Conservation (phyloP, 2,329 filamentous ascomycete genomes). For the Orbilia oligospora region DNA sequence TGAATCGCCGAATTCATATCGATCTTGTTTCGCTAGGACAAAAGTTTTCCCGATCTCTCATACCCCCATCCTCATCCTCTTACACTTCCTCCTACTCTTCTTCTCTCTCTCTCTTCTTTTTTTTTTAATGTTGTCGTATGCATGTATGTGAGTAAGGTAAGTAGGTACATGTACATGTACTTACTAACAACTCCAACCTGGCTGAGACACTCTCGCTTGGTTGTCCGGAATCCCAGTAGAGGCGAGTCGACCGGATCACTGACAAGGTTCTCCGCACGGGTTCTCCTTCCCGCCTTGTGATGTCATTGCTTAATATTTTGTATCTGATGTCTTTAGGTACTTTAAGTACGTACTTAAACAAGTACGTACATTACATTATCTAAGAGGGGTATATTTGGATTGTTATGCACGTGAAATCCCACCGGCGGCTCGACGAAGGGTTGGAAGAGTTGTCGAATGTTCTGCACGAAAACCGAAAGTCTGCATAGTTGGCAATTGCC, state of each 20-base stretch:
- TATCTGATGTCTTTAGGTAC: not conserved
- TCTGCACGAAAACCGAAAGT: slow-evolving; percentile 19
- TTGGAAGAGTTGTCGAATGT: slow-evolving; percentile 12
- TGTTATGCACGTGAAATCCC: slow-evolving; percentile 30
- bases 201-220: slow-evolving; percentile 17
- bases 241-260: slow-evolving; percentile 7
- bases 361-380: slow-evolving; percentile 5
- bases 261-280: slow-evolving; percentile 46
- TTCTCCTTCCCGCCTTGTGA: slow-evolving; percentile 29
- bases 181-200: slow-evolving; percentile 16
- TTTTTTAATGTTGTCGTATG: not conserved
- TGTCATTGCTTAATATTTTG: slow-evolving; percentile 30
- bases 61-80: too few relatives aligned
- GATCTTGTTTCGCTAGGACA: not conserved
- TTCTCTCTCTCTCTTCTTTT: too few relatives aligned
- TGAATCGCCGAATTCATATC: not conserved
- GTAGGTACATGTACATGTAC: too few relatives aligned
- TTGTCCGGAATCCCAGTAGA: slow-evolving; percentile 17
- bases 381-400: slow-evolving; percentile 23
- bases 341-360: slow-evolving; percentile 61
- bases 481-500: slow-evolving; percentile 13
- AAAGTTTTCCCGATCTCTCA: slow-evolving; percentile 2
- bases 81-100: too few relatives aligned
- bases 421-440: slow-evolving; percentile 8
- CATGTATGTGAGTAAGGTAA: too few relatives aligned